phyloP scores from a whole-genome alignment of 2,329 filamentous ascomycete genomes.

The Thelonectria blattea region DNA sequence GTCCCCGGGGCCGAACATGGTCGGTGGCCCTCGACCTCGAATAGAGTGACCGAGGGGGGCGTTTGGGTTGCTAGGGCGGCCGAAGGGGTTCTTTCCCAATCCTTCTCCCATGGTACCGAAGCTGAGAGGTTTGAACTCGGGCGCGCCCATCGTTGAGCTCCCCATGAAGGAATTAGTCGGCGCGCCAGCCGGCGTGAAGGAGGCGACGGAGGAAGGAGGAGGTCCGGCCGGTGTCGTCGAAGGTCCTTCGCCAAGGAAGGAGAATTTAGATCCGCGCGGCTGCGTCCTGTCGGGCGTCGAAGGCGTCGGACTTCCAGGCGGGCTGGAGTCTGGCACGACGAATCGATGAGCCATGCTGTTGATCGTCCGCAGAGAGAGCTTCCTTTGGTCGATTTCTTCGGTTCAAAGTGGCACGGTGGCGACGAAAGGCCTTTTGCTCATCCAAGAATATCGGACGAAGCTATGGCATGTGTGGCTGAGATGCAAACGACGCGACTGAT shows the following conservation, averaged over 20 bases:
- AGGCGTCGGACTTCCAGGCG: slow-evolving; percentile 50
- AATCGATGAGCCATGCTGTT: slow-evolving; percentile 49
- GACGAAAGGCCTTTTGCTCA: slow-evolving; percentile 15
- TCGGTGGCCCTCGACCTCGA: slow-evolving; percentile 38
- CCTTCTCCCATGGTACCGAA: slow-evolving; percentile 44
- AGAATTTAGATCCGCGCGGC: slow-evolving; percentile 43
- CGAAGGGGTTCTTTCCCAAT: slow-evolving; percentile 47
- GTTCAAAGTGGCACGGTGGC: slow-evolving; percentile 20
- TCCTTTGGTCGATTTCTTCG: slow-evolving; percentile 17
- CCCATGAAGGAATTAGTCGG: slow-evolving; percentile 61
- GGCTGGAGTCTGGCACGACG: slow-evolving; percentile 52
- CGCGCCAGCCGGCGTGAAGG: slow-evolving; percentile 63
- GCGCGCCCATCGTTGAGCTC: slow-evolving; percentile 57
- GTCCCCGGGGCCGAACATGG: too few species aligned
- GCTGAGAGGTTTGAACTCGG: slow-evolving; percentile 46
- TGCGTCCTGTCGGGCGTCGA: slow-evolving; percentile 56
- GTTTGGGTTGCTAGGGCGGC: slow-evolving; percentile 44
- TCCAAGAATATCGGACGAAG: slow-evolving; percentile 4
- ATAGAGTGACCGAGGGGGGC: slow-evolving; percentile 57
- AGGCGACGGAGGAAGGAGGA: slow-evolving; percentile 58
- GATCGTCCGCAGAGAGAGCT: slow-evolving; percentile 27
- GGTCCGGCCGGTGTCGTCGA: slow-evolving; percentile 61
- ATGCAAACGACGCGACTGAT: slow-evolving; percentile 20
- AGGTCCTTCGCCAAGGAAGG: slow-evolving; percentile 51
- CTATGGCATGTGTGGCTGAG: slow-evolving; percentile 24